Percentiles rank a stretch among this genome's conserved stretches.
Conservation (phyloP, 2,329 filamentous ascomycete species). For the Tolypocladium ovalisporum region DNA sequence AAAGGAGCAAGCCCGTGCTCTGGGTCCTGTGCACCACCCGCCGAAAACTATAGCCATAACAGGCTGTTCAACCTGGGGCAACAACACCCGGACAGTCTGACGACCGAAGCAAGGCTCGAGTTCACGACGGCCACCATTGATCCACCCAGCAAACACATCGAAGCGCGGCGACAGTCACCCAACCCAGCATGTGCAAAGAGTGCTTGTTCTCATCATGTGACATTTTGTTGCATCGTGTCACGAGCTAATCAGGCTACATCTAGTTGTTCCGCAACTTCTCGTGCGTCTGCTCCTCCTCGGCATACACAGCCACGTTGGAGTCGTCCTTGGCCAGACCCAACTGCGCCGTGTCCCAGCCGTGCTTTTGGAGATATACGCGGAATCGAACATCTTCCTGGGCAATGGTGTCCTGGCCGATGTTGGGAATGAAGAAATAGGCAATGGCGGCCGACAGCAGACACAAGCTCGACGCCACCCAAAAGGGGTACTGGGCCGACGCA, state of each 20-base stretch:
- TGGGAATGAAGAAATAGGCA: conserved; percentile 54
- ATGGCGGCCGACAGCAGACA: conserved; percentile 61
- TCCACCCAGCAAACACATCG: no score
- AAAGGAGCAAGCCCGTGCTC: no score
- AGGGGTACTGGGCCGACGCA: conserved; percentile 69
- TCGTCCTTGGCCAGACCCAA: conserved; percentile 23
- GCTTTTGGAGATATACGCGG: conserved; percentile 56
- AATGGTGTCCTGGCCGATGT: conserved; percentile 81
- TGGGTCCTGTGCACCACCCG: no score
- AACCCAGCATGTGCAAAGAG: not conserved
- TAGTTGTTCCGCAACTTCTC: not conserved
- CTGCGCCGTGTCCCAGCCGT: conserved; percentile 65
- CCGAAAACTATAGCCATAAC: no score
- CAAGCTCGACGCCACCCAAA: conserved; percentile 71
- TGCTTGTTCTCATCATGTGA: not conserved
- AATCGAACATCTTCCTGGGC: conserved; percentile 66
- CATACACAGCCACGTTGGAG: not conserved
- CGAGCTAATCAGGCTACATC: not conserved
- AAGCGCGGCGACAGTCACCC: not conserved
- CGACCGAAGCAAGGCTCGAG: not conserved
- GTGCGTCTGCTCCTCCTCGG: conserved; percentile 1
- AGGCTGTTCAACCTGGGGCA: no score
- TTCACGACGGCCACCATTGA: no score
- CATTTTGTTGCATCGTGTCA: not conserved
- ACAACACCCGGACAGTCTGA: no score